Percentiles rank a stretch among this genome's conserved stretches.
phyloP scores from a whole-genome alignment of 257 asterid genomes.

The Gynochthodes officinalis region DNA sequence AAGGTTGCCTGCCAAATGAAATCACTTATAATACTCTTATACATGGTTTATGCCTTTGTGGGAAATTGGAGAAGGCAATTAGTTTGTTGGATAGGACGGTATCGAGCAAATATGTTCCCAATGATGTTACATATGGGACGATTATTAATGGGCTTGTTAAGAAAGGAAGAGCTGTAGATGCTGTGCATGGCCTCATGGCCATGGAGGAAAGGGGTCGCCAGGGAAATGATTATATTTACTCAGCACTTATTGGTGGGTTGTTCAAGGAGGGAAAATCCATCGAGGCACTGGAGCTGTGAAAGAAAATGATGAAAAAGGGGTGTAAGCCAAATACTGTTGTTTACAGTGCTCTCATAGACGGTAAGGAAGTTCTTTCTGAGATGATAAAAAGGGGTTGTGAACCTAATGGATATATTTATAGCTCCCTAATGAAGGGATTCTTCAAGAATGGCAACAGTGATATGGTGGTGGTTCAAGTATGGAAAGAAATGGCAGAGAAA shows the following conservation, averaged over 20 bases:
- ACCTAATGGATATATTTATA: slow-evolving; percentile 72
- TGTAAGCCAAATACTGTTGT: slow-evolving; percentile 66
- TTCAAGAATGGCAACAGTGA: slow-evolving; percentile 60
- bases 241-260: slow-evolving; percentile 80
- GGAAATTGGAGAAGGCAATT: slow-evolving; percentile 78
- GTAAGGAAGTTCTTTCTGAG: slow-evolving; percentile 51
- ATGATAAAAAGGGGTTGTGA: slow-evolving; percentile 53
- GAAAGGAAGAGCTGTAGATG: slow-evolving; percentile 66
- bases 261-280: slow-evolving; percentile 64
- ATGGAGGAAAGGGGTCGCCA: slow-evolving; percentile 74
- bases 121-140: slow-evolving; percentile 77
- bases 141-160: slow-evolving; percentile 76
- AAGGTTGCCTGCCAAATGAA: slow-evolving; percentile 83
- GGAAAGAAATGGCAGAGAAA: slow-evolving; percentile 67
- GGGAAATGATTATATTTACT: slow-evolving; percentile 60
- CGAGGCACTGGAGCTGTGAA: slow-evolving; percentile 64
- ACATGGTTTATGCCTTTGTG: slow-evolving; percentile 80
- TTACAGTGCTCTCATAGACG: slow-evolving; percentile 83
- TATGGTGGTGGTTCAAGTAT: slow-evolving; percentile 58
- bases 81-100: slow-evolving; percentile 69
- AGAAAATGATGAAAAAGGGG: slow-evolving; percentile 57
- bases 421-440: slow-evolving; percentile 84
- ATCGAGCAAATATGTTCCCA: slow-evolving; percentile 56
- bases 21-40: slow-evolving; percentile 91
- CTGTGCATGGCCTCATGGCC: slow-evolving; percentile 42